Conservation (phyloP, 306 rosid genomes). For the Gynostemma pentaphyllum region DNA sequence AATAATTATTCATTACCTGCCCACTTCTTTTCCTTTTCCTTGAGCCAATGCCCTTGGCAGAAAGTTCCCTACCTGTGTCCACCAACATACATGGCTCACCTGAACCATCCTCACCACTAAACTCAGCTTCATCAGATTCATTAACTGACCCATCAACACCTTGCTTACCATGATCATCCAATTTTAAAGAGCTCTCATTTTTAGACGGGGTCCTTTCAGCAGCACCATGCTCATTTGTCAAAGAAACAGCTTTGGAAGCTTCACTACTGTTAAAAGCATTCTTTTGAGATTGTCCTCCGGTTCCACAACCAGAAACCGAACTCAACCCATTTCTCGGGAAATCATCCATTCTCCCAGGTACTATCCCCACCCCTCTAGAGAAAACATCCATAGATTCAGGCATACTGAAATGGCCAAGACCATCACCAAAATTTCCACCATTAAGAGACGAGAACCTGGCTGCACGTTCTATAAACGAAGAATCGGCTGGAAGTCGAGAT, state of each 20-base stretch:
- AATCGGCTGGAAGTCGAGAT: slow-evolving; percentile 80
- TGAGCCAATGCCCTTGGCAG: slow-evolving; percentile 31
- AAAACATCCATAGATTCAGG: slow-evolving; percentile 42
- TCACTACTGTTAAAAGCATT: slow-evolving; percentile 37
- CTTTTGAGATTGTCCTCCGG: slow-evolving; percentile 35
- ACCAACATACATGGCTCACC: slow-evolving; percentile 50
- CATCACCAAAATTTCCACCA: slow-evolving; percentile 54
- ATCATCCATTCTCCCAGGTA: slow-evolving; percentile 32
- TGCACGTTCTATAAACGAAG: slow-evolving; percentile 83
- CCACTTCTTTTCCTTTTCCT: slow-evolving; percentile 78
- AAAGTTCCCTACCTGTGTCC: slow-evolving; percentile 42
- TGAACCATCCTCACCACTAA: slow-evolving; percentile 32
- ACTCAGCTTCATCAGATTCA: slow-evolving; percentile 67
- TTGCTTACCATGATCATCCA: slow-evolving; percentile 57
- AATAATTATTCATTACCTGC: slow-evolving; percentile 33
- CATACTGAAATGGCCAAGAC: slow-evolving; percentile 40
- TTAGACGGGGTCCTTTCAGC: slow-evolving; percentile 36
- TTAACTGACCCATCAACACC: slow-evolving; percentile 31
- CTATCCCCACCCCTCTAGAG: slow-evolving; percentile 25
- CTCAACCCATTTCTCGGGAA: slow-evolving; percentile 33
- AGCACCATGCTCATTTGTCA: slow-evolving; percentile 31
- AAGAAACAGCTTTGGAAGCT: slow-evolving; percentile 32
- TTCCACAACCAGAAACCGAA: slow-evolving; percentile 5
- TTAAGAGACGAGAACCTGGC: slow-evolving; percentile 69
- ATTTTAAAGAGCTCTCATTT: slow-evolving; percentile 32